These are phyloP conservation scores for Penicillium odoratum DNA, from an alignment of 495 filamentous ascomycete genomes.

Conservation along the genomic window DNA sequence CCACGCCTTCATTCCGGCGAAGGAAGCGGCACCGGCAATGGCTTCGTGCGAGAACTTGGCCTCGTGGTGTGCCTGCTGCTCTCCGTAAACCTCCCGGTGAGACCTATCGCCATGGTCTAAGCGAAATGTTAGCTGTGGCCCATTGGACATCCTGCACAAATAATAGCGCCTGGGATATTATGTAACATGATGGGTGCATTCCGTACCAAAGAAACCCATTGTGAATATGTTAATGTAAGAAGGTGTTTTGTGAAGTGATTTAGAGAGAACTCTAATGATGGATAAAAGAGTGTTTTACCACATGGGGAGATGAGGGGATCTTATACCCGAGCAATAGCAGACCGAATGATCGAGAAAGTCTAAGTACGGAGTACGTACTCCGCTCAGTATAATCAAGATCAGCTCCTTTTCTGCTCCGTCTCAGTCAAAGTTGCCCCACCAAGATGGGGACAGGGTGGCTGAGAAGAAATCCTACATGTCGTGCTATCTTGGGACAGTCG, in stretches of 20 bases:
- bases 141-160: background rate
- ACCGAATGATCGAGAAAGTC: constrained; percentile 22
- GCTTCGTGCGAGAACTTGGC: constrained; percentile 71
- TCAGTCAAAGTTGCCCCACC: constrained; percentile 23
- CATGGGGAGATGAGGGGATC: constrained; percentile 12
- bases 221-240: constrained; percentile 18
- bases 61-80: constrained; percentile 49
- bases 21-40: constrained; percentile 72
- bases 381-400: constrained; percentile 6
- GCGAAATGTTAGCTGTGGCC: constrained; percentile 8
- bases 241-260: constrained; percentile 9
- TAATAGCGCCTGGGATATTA: too few species aligned
- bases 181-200: too few species aligned
- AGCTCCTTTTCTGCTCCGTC: constrained; percentile 14
- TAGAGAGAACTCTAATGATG: constrained; percentile 10
- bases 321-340: constrained; percentile 22
- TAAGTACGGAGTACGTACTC: constrained; percentile 18
- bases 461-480: constrained; percentile 4
- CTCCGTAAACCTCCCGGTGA: constrained; percentile 62
- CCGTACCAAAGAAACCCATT: constrained; percentile 41
- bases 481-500: constrained; percentile 16
- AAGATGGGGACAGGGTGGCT: constrained; percentile 18
- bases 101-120: constrained; percentile 51
- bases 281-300: background rate
- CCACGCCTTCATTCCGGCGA: constrained; percentile 77